Base-by-base conservation (phyloP, 2,329 filamentous ascomycete genomes). In the Pseudocercospora fijiensis region DNA sequence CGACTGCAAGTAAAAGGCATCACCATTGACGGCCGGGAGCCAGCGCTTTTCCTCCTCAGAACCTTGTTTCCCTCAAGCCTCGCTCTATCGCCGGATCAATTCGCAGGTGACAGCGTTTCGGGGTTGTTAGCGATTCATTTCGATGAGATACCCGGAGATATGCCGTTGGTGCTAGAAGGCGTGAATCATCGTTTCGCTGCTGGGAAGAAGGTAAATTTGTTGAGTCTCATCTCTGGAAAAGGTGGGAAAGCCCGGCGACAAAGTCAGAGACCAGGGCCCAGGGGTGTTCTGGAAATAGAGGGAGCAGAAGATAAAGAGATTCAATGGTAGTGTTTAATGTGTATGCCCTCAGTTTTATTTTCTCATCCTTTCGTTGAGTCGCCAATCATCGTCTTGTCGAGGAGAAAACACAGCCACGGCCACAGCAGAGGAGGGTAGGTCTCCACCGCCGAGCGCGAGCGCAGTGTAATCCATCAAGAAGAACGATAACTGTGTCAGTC, bases 111-210 rank as follows among this genome's bases (percentile, higher is more conserved):
- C 27, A 56, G 63, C 24, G 30, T 62, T 7, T 63, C 66, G 43
- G 30, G 59, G 33, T 47, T 66, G 20, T 58, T 68, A 30, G 47
- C 63, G 33, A 27, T 51, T 18, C 56, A 68, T 52, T 68, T 59
- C n/a, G 62, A 68, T 13, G 58, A 66, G 7, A 56, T 68, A 18
- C 66, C 64, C 3, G 49, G 30, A 11, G 66, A 66, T 28, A 56
- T 68, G 33, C 66, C 64, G 3, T 33, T 57, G 16, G 56, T 51
- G 3, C 43, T 68, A 2, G 58, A 64, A 37, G 55, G 62, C 7
- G 55, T 68, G 41, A 66, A 68, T 33, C 63, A 62, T 60, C 61
- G 64, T 3, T 64, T 66, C 28, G 53, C 41, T 18, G 28, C 33
- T 20, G 58, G 62, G 4, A 61, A 59, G 55, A 49, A 59, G 33